Evolutionary conservation across 1,284 basidiomycete species (phyloP).

Genomic region (Naganishia sp.): DNA sequence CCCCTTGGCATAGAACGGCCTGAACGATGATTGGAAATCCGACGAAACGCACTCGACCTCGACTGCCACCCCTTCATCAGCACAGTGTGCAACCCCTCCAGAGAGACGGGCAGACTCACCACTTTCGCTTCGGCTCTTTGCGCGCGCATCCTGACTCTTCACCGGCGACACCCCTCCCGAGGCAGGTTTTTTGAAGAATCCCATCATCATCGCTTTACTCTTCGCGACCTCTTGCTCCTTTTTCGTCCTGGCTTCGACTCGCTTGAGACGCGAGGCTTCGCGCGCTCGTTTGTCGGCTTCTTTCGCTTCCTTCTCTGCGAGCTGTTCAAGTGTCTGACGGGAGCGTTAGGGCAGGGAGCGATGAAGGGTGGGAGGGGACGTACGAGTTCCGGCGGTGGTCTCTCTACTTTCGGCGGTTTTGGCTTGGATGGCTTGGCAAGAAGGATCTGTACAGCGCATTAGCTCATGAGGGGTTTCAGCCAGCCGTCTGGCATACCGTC

Average conservation of each 20-base stretch:
- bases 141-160: not conserved
- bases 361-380: not conserved
- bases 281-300: slow-evolving; percentile 18
- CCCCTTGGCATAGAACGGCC: slow-evolving; percentile 36
- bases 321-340: slow-evolving; percentile 30
- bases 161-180: not conserved
- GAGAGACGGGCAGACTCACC: not conserved
- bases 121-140: slow-evolving; percentile 19
- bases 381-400: slow-evolving; percentile 18
- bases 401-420: not conserved
- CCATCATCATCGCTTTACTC: slow-evolving; percentile 25
- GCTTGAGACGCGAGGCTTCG: slow-evolving; percentile 8
- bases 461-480: not conserved
- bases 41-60: slow-evolving; percentile 19
- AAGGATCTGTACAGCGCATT: slow-evolving; percentile 2
- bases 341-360: too few relatives aligned
- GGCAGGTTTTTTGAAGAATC: slow-evolving; percentile 24
- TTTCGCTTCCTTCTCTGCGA: slow-evolving; percentile 26
- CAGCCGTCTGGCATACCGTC: not conserved
- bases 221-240: slow-evolving; percentile 25
- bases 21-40: slow-evolving; percentile 43
- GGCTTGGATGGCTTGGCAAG: slow-evolving; percentile 6
- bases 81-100: not conserved
- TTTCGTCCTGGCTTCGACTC: slow-evolving; percentile 21
- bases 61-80: slow-evolving; percentile 18